These are phyloP conservation scores for Neopestalotiopsis sp. DNA, from an alignment of 2,329 filamentous ascomycete genomes.

Conservation along the genomic window DNA sequence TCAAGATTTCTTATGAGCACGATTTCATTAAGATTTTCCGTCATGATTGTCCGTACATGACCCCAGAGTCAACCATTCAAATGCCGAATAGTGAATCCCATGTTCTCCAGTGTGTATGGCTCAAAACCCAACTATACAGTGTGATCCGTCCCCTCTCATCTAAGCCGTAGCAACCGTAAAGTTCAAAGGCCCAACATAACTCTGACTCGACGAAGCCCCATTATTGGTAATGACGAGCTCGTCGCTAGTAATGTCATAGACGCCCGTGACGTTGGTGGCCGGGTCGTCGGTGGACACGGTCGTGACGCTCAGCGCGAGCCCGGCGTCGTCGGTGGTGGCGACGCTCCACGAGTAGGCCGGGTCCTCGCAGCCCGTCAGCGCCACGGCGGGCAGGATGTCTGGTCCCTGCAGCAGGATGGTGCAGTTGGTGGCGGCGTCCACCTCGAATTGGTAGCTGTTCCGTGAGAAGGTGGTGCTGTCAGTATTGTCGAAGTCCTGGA, in stretches of 20 bases:
- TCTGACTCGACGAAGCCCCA: constrained; percentile 23
- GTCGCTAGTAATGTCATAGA: constrained; percentile 22
- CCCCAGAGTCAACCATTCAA: too few species aligned
- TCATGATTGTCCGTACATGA: too few species aligned
- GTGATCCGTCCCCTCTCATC: too few species aligned
- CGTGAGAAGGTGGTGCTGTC: too few species aligned
- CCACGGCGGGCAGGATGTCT: constrained; percentile 26
- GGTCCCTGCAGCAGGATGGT: constrained; percentile 27
- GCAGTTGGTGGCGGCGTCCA: constrained; percentile 25
- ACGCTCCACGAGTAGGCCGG: constrained; percentile 24
- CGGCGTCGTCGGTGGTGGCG: constrained; percentile 16
- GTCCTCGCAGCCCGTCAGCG: constrained; percentile 25
- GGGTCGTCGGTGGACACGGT: constrained; percentile 22
- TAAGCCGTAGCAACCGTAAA: constrained; percentile 20
- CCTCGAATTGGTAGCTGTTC: constrained; percentile 27
- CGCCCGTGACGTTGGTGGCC: constrained; percentile 26
- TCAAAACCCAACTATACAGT: too few species aligned
- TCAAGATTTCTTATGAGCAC: too few species aligned
- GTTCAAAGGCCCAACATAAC: constrained; percentile 23
- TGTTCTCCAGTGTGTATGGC: too few species aligned
- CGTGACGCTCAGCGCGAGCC: constrained; percentile 26
- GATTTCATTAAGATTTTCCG: too few species aligned
- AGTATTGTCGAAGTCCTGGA: neutral
- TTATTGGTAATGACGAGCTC: constrained; percentile 25
- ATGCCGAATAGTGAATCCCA: too few species aligned